Percentiles rank a stretch among this genome's conserved stretches.
phyloP scores from a whole-genome alignment of 257 asterid genomes.

The Jasminum sambac region DNA sequence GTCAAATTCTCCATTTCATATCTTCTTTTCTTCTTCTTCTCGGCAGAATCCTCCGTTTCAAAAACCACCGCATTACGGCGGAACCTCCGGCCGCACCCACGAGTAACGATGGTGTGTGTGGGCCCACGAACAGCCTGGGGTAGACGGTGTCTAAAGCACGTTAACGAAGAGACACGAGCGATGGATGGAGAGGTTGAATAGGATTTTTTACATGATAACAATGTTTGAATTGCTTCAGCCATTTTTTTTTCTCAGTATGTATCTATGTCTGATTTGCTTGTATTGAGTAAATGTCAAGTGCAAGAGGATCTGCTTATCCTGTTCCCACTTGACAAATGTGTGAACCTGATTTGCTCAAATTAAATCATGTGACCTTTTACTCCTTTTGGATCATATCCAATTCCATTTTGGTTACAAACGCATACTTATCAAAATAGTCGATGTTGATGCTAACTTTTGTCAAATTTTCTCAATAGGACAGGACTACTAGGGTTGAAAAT shows the following conservation, averaged over 20 bases:
- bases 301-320: conserved; percentile 41
- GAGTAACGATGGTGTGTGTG: neutral
- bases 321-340: conserved; percentile 44
- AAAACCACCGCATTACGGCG: conserved; percentile 50
- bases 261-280: neutral
- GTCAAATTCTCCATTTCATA: conserved; percentile 66
- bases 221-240: conserved; percentile 54
- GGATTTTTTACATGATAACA: conserved; percentile 35
- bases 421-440: too few species aligned
- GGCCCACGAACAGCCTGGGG: conserved; percentile 18
- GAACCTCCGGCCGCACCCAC: conserved; percentile 24
- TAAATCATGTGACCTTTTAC: conserved; percentile 1
- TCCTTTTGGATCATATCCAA: neutral
- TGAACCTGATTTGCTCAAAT: conserved; percentile 34
- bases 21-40: conserved; percentile 36
- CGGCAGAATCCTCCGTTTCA: conserved; percentile 27
- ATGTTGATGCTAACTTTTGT: too few species aligned
- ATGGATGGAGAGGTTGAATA: conserved; percentile 41
- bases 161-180: conserved; percentile 35
- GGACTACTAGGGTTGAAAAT: too few species aligned
- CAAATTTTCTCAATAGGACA: too few species aligned
- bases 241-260: conserved; percentile 27
- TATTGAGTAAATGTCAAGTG: conserved; percentile 10
- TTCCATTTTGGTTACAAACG: neutral
- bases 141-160: neutral